Evolutionary conservation across 208 protist species (phyloP), one percentile per base, ranked within the genome.

Genomic region (Trypanosoma caninum): DNA sequence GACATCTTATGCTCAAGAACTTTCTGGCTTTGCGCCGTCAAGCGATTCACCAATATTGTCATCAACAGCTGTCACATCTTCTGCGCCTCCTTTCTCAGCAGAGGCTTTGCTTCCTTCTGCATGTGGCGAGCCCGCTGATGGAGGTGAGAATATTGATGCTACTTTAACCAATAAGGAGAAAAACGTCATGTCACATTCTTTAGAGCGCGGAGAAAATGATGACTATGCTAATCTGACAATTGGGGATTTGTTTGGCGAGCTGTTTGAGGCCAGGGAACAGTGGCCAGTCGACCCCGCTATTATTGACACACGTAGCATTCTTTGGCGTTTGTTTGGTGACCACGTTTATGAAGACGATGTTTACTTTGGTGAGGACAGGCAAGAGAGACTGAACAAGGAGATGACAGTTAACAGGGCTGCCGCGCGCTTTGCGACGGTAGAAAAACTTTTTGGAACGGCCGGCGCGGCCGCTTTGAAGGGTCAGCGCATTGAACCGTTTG

Each of bases 161-260:
- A 20, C 31, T 14, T 31, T 0, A 23, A 22, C 45, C 13, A 54
- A 22, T 2, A 30, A 57, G 31, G 44, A 46, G 13, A 52, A 63
- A 28, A 52, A 41, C 3, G 42, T 22, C 10, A 22, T 69, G 33
- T 35, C 22, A 2, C 50, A 45, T n/a, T 38, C 48, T 11, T 33
- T 23, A 1, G 11, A 22, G 5, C 34, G 40, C 16, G 46, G 34
- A 14, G 58, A 60, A 14, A 41, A 20, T 35, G 47, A 56, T 23
- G 40, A 59, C 37, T 30, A 71, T 25, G n/a, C 33, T 23, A 2
- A 40, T 16, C 52, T 80, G 3, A 65, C 74, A 0, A 70, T 90
- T 57, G 46, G 78, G 45, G 67, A 78, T 33, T 59, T 91, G 11
- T 91, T 91, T 59, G 84, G 84, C 20, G 66, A 75, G n/a, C 62